A percentile compares a stretch with the other conserved stretches of the same genome.
Conservation (phyloP, 768 basidiomycete species). For the Tulasnella sp. region DNA sequence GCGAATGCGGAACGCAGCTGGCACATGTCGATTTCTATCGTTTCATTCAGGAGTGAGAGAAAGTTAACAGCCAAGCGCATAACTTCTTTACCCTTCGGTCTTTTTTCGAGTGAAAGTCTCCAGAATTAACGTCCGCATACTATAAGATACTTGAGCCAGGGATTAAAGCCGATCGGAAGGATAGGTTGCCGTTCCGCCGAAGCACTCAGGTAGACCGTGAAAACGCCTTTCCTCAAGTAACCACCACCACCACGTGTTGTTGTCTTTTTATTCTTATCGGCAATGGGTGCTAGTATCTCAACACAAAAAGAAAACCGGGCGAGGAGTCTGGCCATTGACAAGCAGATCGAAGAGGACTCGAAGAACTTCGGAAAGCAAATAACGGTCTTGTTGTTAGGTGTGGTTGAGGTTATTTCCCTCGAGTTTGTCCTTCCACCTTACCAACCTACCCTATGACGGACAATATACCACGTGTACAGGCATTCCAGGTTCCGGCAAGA, state of each 20-base stretch:
- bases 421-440: neutral
- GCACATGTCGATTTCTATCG: conserved; percentile 43
- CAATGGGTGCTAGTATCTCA: conserved; percentile 27
- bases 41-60: conserved; percentile 31
- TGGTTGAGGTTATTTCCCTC: conserved; percentile 37
- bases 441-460: neutral
- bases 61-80: neutral
- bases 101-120: no score
- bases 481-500: conserved; percentile 92
- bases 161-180: no score
- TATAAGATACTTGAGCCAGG: no score
- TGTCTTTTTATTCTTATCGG: neutral
- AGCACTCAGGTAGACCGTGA: no score
- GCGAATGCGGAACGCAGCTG: conserved; percentile 39
- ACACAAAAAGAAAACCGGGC: conserved; percentile 19
- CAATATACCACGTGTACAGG: conserved; percentile 44
- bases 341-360: conserved; percentile 42
- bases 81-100: neutral
- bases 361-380: conserved; percentile 43
- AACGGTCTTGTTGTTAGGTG: conserved; percentile 46
- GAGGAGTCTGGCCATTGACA: conserved; percentile 32
- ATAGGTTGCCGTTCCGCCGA: no score
- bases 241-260: neutral
- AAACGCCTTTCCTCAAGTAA: no score
- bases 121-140: no score